Evolutionary conservation across 768 basidiomycete species (phyloP), one percentile per base, ranked within the genome.

Genomic region (Mrakia blollopis): DNA sequence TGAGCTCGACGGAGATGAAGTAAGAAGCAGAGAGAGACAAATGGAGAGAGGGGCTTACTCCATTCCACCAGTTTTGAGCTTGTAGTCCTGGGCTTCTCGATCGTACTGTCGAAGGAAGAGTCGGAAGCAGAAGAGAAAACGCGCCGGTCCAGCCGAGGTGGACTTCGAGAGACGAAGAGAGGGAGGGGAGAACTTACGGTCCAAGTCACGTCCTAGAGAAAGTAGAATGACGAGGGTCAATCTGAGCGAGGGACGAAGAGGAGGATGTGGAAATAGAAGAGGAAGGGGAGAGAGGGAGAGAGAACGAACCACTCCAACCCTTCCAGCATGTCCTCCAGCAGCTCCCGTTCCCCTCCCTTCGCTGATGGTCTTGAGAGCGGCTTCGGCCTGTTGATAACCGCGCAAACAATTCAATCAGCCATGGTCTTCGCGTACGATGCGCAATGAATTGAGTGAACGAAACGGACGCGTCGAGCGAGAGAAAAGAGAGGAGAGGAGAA

Each of bases 181-280:
- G 18, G 9, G 11, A 39, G 23, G 35, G 23, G 21, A 16, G 21
- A 8, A 68, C 65, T 13, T 11, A 68, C 65, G 37, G 25, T 68
- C 65, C 65, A 68, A 21, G 65, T 68, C 11, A 68, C 65, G 18
- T 68, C 65, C 65, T 65, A 37, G 7, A 65, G 3, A 21, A 39
- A 65, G 3, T 0, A 11, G 11, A 30, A 21, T 65, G 37, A 35
- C n/a, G 2, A 65, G 30, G 16, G 57, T 30, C 57, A 13, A 35
- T 16, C 13, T 11, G 32, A 21, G 63, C 0, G n/a, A 65, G 63
- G 25, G 57, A 61, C 23, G 32, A 35, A 37, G 32, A 65, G n/a
- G 8, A 30, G 10, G 13, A 23, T 62, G 4, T 62, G 32, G 18
- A 28, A 4, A 62, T 18, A 28, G 16, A 62, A 5, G 28, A 16